Percentiles rank a stretch among this genome's conserved stretches.
phyloP scores from a whole-genome alignment of 2,329 filamentous ascomycete species.

The Monosporascus sp. region DNA sequence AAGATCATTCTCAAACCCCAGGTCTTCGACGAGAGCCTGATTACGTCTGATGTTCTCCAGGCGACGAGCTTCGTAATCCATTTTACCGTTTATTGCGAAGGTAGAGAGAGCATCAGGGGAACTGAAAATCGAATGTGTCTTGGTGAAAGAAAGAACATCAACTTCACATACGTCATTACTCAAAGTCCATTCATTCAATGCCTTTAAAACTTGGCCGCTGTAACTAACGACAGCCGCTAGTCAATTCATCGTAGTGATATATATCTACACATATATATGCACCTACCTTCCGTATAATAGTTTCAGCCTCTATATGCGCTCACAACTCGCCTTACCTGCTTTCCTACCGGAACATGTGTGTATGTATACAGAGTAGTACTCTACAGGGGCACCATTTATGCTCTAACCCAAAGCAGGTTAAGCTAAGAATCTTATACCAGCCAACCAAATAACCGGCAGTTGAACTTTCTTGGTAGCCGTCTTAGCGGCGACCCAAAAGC shows the following conservation, averaged over 20 bases:
- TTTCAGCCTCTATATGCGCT: too few species aligned
- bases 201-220: neutral
- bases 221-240: neutral
- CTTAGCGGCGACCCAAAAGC: too few species aligned
- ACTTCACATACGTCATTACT: slow-evolving; percentile 3
- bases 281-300: too few species aligned
- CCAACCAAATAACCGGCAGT: too few species aligned
- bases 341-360: too few species aligned
- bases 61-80: slow-evolving; percentile 38
- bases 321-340: too few species aligned
- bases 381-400: too few species aligned
- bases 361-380: too few species aligned
- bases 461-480: too few species aligned
- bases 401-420: too few species aligned
- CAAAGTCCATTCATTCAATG: neutral
- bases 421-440: too few species aligned
- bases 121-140: neutral
- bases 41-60: slow-evolving; percentile 44
- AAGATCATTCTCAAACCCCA: slow-evolving; percentile 35
- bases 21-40: slow-evolving; percentile 38
- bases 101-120: neutral
- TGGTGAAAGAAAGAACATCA: neutral
- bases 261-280: neutral
- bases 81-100: neutral
- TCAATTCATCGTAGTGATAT: neutral